Base-by-base conservation (phyloP, 2,329 filamentous ascomycete genomes). In the Blumeria graminis region DNA sequence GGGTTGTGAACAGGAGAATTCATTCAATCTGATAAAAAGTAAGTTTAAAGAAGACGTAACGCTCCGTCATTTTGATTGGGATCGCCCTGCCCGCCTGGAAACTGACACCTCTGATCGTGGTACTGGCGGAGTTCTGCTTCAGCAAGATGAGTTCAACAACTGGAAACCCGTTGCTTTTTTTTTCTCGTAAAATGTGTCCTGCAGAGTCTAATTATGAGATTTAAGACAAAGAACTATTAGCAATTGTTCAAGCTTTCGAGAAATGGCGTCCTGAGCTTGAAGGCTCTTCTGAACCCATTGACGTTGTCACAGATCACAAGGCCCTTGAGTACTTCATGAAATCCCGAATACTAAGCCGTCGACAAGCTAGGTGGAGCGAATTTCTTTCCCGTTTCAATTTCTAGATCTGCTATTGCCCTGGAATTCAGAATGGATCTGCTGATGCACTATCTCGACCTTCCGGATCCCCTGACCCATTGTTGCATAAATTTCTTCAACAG, bases 251-350 rank as follows among this genome's bases (percentile, higher is more conserved):
- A 28, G 46, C 46, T n/a, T 51, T 51, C 22, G 46, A 51, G 33
- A 18, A 51, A 33, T 51, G 16, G 46, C 46, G 46, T 28, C 46
- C 46, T 51, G 46, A 51, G 22, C 22, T 33, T 13, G 46, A 51
- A 33, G 46, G 46, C 38, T 50, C n/a, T n/a, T 32, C 22, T 10
- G 22, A 22, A 11, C 46, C 46, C 28, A 13, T 50, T 9, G 16
- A 50, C 10, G n/a, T 50, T 22, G 22, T 36, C 36, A 51, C 46
- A 33, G 46, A 51, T 16, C 46, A 51, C 33, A 11, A 33, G 46
- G 46, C 46, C 11, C 22, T 51, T 28, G 46, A 51, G 11, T 51
- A 51, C 32, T 52, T 52, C 48, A 52, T 52, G 48, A 52, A 52
- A 9, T 34, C 48, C 9, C 28, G 32, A 35, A 36, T 53, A 16